A percentile compares a stretch with the other conserved stretches of the same genome.
Conservation (phyloP, 768 basidiomycete genomes). For the Boletus edulis region DNA sequence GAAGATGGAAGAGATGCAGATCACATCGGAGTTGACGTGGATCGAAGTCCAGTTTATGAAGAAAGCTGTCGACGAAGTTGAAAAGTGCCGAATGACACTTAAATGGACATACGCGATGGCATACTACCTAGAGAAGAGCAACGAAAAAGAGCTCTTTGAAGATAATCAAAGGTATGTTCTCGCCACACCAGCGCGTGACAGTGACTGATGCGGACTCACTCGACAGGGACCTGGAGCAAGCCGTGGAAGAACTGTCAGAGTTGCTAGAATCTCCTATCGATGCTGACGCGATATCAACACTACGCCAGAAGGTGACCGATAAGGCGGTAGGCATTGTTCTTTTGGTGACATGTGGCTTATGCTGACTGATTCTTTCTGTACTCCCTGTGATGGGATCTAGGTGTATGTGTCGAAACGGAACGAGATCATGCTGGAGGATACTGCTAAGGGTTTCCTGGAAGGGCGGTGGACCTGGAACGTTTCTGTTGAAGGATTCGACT, state of each 20-base stretch:
- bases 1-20: constrained; percentile 99
- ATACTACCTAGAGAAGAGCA: constrained; percentile 88
- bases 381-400: constrained; percentile 29
- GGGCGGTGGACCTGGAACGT: constrained; percentile 84
- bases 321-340: constrained; percentile 65
- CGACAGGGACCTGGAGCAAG: constrained; percentile 83
- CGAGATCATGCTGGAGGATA: constrained; percentile 93
- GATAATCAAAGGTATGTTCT: constrained; percentile 84
- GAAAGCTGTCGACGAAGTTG: constrained; percentile 92
- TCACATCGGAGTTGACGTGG: constrained; percentile 89
- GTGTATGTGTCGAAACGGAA: constrained; percentile 97
- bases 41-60: constrained; percentile 99
- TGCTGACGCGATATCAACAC: constrained; percentile 70
- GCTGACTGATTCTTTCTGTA: not conserved
- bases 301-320: constrained; percentile 93
- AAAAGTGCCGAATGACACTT: constrained; percentile 89
- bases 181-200: not conserved
- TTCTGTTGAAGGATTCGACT: constrained; percentile 67
- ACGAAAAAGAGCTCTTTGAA: constrained; percentile 93
- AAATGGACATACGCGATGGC: constrained; percentile 99
- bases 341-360: not conserved
- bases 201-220: not conserved
- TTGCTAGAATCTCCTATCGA: constrained; percentile 91
- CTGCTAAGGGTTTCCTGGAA: constrained; percentile 84
- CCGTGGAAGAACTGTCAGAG: constrained; percentile 94